Base-by-base conservation (phyloP, 2,329 filamentous ascomycete species). In the Curvularia sp. region DNA sequence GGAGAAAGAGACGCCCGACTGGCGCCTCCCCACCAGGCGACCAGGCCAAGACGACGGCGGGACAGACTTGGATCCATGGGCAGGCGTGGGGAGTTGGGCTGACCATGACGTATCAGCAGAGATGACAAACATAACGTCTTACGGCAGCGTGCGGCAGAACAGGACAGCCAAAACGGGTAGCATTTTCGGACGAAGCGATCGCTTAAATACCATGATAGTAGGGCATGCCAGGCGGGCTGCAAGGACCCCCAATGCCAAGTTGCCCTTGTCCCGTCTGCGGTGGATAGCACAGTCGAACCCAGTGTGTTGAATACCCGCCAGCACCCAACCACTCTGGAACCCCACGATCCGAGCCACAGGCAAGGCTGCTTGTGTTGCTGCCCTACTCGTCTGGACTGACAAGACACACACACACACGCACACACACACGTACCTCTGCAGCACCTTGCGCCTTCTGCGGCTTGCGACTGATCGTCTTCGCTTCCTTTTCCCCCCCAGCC, bases 231-330 rank as follows among this genome's bases (percentile, higher is more conserved):
- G 45, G 43, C 23, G 36, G 13, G 39, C 57, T 59, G 50, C 49
- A 49, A 49, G 55, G 52, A 47, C 45, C 15, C 5, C 15, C 55
- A 53, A 28, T 50, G 60, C 57, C 60, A 60, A 54, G 50, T 51
- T 45, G 38, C 43, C 28, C 6, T 57, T 30, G 48, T 43, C 47
- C 49, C 38, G 53, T 50, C 57, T 43, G 39, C 46, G 49, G 54
- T 27, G 41, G 49, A 32, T 39, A 25, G 21, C 21, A 5, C 18
- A 23, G 9, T 46, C 43, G 15, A 46, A 12, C 3, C 38, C 18
- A 43, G 10, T 21, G 10, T 21, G 12, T 28, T 46, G 27, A 28
- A 46, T 46, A 46, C 6, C 39, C 39, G 38, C 21, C 43, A 32
- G 27, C n/a, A 27, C 43, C 41, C 43, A 27, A 27, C n/a, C n/a